Evolutionary conservation across 1,284 basidiomycete genomes (phyloP), one percentile per base, ranked within the genome.

Genomic region (Cryptococcus depauperatus): DNA sequence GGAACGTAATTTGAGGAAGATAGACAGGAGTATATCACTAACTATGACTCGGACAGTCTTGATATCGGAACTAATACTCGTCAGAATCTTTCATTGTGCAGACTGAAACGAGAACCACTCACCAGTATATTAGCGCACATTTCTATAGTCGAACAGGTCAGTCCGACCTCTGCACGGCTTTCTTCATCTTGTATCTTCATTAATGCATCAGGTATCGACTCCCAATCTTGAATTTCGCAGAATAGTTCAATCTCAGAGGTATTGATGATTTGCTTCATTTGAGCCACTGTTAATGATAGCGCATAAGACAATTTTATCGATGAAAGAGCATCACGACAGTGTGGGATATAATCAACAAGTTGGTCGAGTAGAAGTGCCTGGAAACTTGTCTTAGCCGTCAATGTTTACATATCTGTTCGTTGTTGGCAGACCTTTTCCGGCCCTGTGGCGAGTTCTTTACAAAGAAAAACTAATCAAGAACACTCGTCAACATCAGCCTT

Each of bases 91-190:
- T 4, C 25, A 19, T 25, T 30, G 6, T 23, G 35, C 13, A 40
- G 19, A 34, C 35, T 14, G 10, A 14, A n/a, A 34, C 14, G 14
- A n/a, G 13, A 14, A 35, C n/a, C 3, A 32, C 23, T 32, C n/a
- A 48, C 46, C 35, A 45, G 5, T 10, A 49, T 23, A 27, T 49
- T 45, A 4, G 28, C 14, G 6, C 45, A 35, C 28, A 46, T 38
- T 21, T 45, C 48, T 11, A 49, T 19, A 29, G 29, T 46, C 22
- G 27, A 25, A 23, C 11, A 29, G 9, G 42, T 28, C 4, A 18
- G 18, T 4, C 21, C 14, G 13, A 9, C 13, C 5, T 41, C n/a
- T 26, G 37, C 28, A 4, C 19, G n/a, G n/a, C n/a, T n/a, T n/a
- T n/a, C 35, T 25, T 18, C 18, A 21, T 7, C 19, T 22, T 19